Conservation (phyloP, 2,329 filamentous ascomycete species). For the Curvularia hawaiiensis region DNA sequence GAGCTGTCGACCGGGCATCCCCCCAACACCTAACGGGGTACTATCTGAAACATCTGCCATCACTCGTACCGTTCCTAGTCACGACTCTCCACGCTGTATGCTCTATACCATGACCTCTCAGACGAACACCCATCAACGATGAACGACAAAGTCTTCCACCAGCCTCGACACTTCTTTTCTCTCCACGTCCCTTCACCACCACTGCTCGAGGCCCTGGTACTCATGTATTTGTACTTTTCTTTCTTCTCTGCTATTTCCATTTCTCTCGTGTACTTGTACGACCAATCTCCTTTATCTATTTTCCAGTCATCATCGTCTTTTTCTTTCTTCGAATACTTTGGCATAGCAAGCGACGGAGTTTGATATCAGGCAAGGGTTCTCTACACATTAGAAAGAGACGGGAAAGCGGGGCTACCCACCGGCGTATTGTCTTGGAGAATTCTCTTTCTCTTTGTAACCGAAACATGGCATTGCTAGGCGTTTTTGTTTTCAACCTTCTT, state of each 20-base stretch:
- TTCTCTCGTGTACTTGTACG: neutral
- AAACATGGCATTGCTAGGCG: constrained; percentile 6
- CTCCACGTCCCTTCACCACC: neutral
- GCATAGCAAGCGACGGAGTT: constrained; percentile 21
- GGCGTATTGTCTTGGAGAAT: neutral
- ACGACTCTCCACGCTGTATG: constrained; percentile 6
- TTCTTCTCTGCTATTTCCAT: neutral
- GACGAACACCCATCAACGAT: neutral
- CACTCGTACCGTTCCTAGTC: constrained; percentile 1
- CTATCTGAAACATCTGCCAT: constrained; percentile 9
- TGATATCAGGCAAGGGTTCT: neutral
- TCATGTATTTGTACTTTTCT: neutral
- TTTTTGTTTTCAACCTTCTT: neutral
- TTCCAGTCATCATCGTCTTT: neutral
- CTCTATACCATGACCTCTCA: neutral
- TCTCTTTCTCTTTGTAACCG: neutral
- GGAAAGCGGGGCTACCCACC: neutral
- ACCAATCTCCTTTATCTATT: neutral
- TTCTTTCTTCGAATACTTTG: neutral
- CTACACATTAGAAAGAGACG: neutral
- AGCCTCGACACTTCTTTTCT: neutral
- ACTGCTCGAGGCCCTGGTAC: neutral
- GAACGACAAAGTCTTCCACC: neutral
- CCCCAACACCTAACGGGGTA: constrained; percentile 7
- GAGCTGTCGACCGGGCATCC: constrained; percentile 20